Percentiles rank a stretch among this genome's conserved stretches.
phyloP scores from a whole-genome alignment of 2,329 filamentous ascomycete species.

The Colletotrichum coccodes region DNA sequence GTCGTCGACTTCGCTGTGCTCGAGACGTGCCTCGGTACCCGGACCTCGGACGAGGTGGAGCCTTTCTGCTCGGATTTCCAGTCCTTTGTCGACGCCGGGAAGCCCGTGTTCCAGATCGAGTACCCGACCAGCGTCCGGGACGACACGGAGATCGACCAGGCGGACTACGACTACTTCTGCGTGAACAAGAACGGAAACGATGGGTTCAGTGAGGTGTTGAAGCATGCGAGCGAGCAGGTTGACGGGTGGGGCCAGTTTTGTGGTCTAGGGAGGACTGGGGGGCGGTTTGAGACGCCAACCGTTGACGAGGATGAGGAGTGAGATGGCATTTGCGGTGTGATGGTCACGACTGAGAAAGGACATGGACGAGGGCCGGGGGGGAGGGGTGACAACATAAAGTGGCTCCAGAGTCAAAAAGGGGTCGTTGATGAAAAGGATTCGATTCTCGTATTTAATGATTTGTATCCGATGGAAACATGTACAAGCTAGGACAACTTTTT shows the following conservation, averaged over 20 bases:
- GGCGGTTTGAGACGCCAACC: conserved; percentile 38
- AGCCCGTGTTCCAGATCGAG: conserved; percentile 47
- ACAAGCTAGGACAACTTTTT: background rate
- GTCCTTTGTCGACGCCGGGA: conserved; percentile 40
- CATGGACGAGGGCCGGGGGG: too few species aligned
- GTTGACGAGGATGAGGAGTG: conserved; percentile 27
- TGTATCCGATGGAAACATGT: background rate
- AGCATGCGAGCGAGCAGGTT: conserved; percentile 43
- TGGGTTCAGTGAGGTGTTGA: conserved; percentile 45
- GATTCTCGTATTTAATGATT: background rate
- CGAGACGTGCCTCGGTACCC: conserved; percentile 43
- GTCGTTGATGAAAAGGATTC: too few species aligned
- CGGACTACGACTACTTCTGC: conserved; percentile 41
- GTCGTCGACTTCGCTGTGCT: conserved; percentile 47
- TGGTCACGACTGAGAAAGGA: background rate
- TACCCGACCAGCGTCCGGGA: conserved; percentile 42
- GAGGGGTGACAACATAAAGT: too few species aligned
- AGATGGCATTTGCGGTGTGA: background rate
- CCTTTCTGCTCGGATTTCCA: conserved; percentile 44
- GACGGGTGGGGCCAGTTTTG: conserved; percentile 47
- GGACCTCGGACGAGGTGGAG: conserved; percentile 36
- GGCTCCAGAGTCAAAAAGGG: too few species aligned
- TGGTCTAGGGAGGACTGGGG: conserved; percentile 23
- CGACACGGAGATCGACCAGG: conserved; percentile 36
- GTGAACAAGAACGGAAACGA: conserved; percentile 38